Conservation (phyloP, 73 alveolate genomes). For the Tetrahymena thermophila region DNA sequence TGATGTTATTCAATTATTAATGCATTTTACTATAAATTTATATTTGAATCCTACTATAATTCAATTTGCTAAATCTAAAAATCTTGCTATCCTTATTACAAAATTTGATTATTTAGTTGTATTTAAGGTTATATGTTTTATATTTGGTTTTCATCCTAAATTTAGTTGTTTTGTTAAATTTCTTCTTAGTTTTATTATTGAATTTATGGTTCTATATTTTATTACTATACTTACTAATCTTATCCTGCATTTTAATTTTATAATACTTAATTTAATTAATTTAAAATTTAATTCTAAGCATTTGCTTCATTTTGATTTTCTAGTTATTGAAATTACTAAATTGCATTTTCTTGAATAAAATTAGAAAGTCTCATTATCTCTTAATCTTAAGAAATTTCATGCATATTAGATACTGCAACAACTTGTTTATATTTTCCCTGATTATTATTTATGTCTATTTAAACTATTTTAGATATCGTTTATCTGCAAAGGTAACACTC, state of each 20-base stretch:
- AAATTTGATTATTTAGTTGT: no score
- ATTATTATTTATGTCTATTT: neutral
- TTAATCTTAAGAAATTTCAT: neutral
- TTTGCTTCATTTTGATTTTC: neutral
- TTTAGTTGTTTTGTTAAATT: neutral
- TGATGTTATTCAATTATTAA: no score
- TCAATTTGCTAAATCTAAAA: no score
- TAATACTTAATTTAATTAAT: no score
- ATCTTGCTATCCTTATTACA: no score
- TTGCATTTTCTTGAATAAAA: neutral
- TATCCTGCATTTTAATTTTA: neutral
- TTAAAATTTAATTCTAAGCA: neutral
- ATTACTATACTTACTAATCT: no score
- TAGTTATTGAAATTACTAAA: neutral
- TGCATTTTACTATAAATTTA: no score
- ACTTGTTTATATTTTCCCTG: neutral
- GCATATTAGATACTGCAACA: neutral
- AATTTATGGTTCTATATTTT: neutral
- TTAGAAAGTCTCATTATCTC: neutral
- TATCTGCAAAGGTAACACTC: neutral
- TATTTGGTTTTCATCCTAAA: no score
- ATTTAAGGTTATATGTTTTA: neutral
- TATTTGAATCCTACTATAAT: no score
- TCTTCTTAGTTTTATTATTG: neutral
- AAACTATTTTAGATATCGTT: neutral